Base-by-base conservation (phyloP, 225 moss, liverwort and hornwort species). In the Thuidium tamariscinum region DNA sequence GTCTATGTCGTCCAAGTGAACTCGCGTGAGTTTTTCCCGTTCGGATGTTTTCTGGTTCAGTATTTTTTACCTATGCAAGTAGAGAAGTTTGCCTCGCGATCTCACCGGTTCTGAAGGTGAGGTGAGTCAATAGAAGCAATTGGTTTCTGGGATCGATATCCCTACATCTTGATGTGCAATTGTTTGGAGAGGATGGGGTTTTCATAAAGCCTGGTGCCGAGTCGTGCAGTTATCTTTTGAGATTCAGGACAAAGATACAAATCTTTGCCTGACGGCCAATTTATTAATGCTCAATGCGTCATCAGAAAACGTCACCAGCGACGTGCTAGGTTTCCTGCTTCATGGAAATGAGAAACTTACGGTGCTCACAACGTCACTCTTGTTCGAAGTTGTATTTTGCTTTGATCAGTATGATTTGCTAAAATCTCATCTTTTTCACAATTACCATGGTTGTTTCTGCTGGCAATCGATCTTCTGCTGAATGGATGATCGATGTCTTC, bases 141-240 rank as follows among this genome's bases (percentile, higher is more conserved):
- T 61, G 78, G 63, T 63, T 78, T 78, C 42, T 52, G 42, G 54
- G 42, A 49, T 42, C 16, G 64, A 60, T 57, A 13, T 81, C 7
- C 36, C 13, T 65, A 16, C 23, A 41, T 57, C 39, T 17, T 65
- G 3, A 11, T 70, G 26, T 30, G 54, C n/a, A 46, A 19, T 82
- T 51, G 20, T 77, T 77, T 77, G 49, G 49, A 60, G 52, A 64
- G 32, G 76, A 42, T 77, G 46, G 16, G 37, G 10, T 52, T 65
- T 74, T 76, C n/a, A 69, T 61, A 23, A n/a, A 36, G 19, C 34
- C 23, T 54, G 34, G 67, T 57, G 56, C 15, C 73, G 57, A 48
- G 30, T 78, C 18, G 16, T 94, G 92, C 88, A 97, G 95, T 84
- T 97, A 41, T 91, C 95, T 52, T 93, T 93, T 73, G 95, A 93